phyloP scores from a whole-genome alignment of 108 stramenopile genomes.

The Aurantiochytrium sp. region DNA sequence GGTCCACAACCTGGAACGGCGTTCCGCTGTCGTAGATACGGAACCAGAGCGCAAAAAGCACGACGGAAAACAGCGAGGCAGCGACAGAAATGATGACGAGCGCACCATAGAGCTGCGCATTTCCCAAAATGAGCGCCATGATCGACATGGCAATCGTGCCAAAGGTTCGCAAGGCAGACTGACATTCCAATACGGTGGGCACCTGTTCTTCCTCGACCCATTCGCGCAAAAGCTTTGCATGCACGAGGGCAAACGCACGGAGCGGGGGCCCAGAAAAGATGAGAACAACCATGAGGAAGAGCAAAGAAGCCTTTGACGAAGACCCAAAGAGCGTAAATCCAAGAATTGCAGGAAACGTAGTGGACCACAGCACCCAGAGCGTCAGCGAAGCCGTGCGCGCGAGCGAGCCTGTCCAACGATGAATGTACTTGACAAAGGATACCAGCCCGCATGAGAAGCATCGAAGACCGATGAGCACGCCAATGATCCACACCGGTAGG shows the following conservation, averaged over 20 bases:
- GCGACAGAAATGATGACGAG: neutral
- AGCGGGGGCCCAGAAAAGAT: neutral
- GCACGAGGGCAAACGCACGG: neutral
- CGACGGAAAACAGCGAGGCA: neutral
- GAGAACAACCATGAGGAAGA: neutral
- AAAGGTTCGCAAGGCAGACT: neutral
- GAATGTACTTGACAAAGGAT: neutral
- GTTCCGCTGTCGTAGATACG: neutral
- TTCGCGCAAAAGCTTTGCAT: neutral
- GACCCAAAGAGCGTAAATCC: neutral
- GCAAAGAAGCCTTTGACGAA: neutral
- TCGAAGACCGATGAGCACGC: neutral
- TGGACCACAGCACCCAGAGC: neutral
- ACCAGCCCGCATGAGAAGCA: neutral
- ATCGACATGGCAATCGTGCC: neutral
- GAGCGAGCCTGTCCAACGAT: neutral
- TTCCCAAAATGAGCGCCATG: neutral
- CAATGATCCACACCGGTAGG: neutral
- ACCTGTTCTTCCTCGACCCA: constrained; percentile 6
- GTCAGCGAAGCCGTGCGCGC: neutral
- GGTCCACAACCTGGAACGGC: constrained; percentile 8
- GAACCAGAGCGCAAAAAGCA: neutral
- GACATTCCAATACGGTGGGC: neutral
- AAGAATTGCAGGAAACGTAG: neutral
- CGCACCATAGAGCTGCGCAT: neutral